Conservation (phyloP, 129 eudicot species). For the Silybum marianum region DNA sequence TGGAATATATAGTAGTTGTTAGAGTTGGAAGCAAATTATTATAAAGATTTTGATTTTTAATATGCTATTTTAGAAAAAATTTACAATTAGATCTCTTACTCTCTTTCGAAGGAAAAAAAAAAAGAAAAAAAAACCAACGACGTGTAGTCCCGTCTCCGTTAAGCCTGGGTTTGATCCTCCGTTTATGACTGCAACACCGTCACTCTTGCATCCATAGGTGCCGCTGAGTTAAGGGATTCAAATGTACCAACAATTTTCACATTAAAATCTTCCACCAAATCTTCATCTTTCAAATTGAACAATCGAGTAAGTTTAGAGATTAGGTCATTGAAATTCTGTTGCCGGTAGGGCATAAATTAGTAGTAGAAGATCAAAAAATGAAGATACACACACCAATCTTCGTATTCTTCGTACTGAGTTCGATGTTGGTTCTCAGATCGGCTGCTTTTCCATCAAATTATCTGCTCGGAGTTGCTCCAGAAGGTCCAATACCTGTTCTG, state of each 20-base stretch:
- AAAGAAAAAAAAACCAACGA: too few species aligned
- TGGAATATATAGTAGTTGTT: too few species aligned
- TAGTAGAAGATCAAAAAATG: conserved; percentile 19
- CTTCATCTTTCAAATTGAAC: not conserved
- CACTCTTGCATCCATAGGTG: not conserved
- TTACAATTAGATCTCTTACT: too few species aligned
- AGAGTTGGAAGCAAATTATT: too few species aligned
- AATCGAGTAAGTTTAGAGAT: not conserved
- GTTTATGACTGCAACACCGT: conserved; percentile 21
- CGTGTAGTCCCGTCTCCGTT: not conserved
- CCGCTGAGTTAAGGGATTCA: conserved; percentile 14
- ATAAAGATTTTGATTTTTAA: too few species aligned
- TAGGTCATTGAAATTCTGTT: conserved; percentile 12
- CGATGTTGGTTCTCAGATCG: conserved; percentile 24
- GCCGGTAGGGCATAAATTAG: conserved; percentile 4
- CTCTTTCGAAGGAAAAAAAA: too few species aligned
- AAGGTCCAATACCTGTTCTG: conserved; percentile 28
- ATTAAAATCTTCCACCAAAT: not conserved
- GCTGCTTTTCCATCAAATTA: conserved; percentile 13
- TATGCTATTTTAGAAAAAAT: too few species aligned
- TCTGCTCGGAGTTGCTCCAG: conserved; percentile 38
- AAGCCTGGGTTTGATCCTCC: conserved; percentile 9
- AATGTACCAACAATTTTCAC: conserved; percentile 5
- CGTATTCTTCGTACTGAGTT: conserved; percentile 15
- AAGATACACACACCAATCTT: conserved; percentile 18